Base-by-base conservation (phyloP, 768 basidiomycete genomes). In the Sporobolomyces pararoseus region DNA sequence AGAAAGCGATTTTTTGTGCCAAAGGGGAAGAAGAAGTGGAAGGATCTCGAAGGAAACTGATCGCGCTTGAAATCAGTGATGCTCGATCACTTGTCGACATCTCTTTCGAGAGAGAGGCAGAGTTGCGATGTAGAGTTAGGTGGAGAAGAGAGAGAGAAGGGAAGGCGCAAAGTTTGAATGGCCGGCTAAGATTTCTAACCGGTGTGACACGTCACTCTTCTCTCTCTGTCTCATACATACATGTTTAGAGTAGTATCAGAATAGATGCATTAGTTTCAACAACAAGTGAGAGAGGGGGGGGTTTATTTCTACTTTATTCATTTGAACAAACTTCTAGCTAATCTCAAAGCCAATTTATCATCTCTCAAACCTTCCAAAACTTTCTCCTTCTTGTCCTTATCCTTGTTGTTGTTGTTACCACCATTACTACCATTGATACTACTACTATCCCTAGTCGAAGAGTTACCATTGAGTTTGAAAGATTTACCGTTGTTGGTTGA, bases 1-100 rank as follows among this genome's bases (percentile, higher is more conserved):
- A 85, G 81, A 98, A 99, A 72, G 90, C 88, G 53, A 98, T 84
- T 60, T 90, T 86, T 78, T 95, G 90, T 1, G 89, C 83, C 34
- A 95, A 80, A 2, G 91, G 83, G 4, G 92, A 89, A 42, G 86
- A 82, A 76, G 88, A 87, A 19, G 75, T 69, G 1, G 63, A 59
- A 3, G 77, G 77, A 63, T 77, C 77, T 14, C 74, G 74, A 16
- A 77, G 72, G 66, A 77, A 77, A n/a, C 69, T 46, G 31, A 77
- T 61, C 29, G 76, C 76, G 7, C 66, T 66, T 7, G 62, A 25
- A 39, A 74, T 19, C 35, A 73, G 68, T 14, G 55, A 44, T 4
- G 52, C 13, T n/a, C 69, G 69, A 49, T 70, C 69, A 4, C 25
- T 19, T 35, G 37, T 55, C 12, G 25, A 23, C 35, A 55, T 34